Base-by-base conservation (phyloP, 495 filamentous ascomycete genomes). In the Hyaloscypha finlandica region DNA sequence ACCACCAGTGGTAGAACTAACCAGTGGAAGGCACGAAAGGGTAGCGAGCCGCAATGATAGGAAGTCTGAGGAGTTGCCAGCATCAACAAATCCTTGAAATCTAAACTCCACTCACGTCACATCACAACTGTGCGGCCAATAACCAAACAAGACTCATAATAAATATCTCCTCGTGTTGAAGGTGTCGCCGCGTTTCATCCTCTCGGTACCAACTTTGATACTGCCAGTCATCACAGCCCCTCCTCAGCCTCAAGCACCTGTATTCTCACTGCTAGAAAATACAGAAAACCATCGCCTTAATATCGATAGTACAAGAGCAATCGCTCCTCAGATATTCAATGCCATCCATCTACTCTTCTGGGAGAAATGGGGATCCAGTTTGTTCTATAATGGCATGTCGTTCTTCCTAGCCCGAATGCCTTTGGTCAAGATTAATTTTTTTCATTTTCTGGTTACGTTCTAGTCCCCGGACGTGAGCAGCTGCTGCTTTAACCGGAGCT, bases 321-420 rank as follows among this genome's bases (percentile, higher is more conserved):
- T 88, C 71, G 84, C 81, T 31, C 84, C 84, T 68, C 80, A 84
- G 58, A 88, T 90, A 64, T 90, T 90, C 81, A 91, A 90, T 70
- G 78, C 85, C 22, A 76, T 90, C 85, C 22, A 76, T 90, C 48
- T 87, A 90, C 68, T 84, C 85, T 33, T 86, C 89, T 25, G 85
- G 88, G 83, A 84, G 89, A 32, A 90, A 80, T 91, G 86, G 84
- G 88, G 87, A 8, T 90, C 88, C 1, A 88, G 87, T 0, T 73
- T 89, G 5, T 79, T 90, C 56, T 88, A 91, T 70, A 91, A 90
- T 73, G 88, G 88, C 61, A 86, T 90, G 78, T 89, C 87, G 0
- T 78, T 88, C 71, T 89, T 88, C 72, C 42, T 19, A 48, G 16
- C 16, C 42, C 1, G 9, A 48, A 48, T 48, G 14, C 35, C 35